Evolutionary conservation across 208 protist genomes (phyloP).

Genomic region (Leishmania aethiopica): DNA sequence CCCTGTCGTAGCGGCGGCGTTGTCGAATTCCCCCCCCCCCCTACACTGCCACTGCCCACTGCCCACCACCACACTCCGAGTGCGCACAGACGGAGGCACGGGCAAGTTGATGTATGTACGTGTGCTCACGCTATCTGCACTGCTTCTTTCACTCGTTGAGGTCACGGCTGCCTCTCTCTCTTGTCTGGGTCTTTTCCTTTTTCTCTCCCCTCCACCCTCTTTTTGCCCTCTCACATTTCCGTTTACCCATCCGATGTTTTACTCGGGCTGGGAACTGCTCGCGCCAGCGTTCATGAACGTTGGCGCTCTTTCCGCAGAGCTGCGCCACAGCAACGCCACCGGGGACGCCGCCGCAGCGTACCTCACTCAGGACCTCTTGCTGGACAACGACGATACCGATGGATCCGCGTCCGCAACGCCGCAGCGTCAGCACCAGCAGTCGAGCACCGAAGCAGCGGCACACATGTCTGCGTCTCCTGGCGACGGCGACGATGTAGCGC

Average conservation of each 20-base stretch:
- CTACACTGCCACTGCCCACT: too few species aligned
- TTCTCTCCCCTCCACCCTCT: not conserved
- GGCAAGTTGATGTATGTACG: not conserved
- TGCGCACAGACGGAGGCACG: not conserved
- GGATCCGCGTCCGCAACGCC: not conserved
- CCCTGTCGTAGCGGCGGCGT: not conserved
- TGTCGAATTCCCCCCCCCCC: not conserved
- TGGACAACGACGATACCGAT: not conserved
- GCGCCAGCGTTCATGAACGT: constrained; percentile 42
- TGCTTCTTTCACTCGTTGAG: constrained; percentile 5
- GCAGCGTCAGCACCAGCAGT: not conserved
- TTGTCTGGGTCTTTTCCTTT: not conserved
- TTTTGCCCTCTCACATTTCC: not conserved
- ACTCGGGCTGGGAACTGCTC: constrained; percentile 61
- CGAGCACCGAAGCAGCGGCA: not conserved
- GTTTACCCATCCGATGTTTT: constrained; percentile 51
- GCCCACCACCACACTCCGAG: not conserved
- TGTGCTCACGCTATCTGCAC: not conserved
- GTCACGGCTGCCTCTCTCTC: not conserved
- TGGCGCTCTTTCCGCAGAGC: constrained; percentile 13
- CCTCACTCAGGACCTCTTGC: constrained; percentile 35
- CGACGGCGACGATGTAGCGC: constrained; percentile 1
- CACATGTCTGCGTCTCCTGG: not conserved
- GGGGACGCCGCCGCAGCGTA: constrained; percentile 16
- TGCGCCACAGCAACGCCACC: constrained; percentile 12